A percentile compares a stretch with the other conserved stretches of the same genome.
phyloP scores from a whole-genome alignment of 2,329 filamentous ascomycete species.

The Stachybotrys chartarum region DNA sequence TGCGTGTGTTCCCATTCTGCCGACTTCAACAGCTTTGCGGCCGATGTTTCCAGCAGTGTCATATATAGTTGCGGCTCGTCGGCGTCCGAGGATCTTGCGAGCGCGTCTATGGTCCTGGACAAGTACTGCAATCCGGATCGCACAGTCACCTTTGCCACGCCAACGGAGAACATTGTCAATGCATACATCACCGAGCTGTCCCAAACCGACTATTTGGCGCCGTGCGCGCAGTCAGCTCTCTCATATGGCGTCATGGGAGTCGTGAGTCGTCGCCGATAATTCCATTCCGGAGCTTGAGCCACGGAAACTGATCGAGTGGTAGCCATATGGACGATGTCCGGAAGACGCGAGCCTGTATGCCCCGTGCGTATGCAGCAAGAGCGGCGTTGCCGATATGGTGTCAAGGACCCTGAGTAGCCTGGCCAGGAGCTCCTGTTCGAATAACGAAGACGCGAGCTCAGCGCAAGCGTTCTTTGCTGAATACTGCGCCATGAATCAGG shows the following conservation, averaged over 20 bases:
- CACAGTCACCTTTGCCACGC: slow-evolving; percentile 31
- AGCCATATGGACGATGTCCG: slow-evolving; percentile 24
- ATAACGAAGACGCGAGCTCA: slow-evolving; percentile 36
- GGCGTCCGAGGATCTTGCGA: slow-evolving; percentile 40
- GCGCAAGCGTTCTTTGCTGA: slow-evolving; percentile 43
- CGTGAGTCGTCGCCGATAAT: slow-evolving; percentile 8
- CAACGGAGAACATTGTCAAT: slow-evolving; percentile 31
- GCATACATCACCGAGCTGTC: slow-evolving; percentile 44
- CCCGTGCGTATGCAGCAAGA: slow-evolving; percentile 45
- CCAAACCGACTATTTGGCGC: slow-evolving; percentile 27
- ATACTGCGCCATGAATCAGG: slow-evolving; percentile 43
- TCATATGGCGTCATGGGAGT: slow-evolving; percentile 21
- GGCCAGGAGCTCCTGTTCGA: slow-evolving; percentile 37
- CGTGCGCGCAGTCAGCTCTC: slow-evolving; percentile 25
- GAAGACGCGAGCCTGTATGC: slow-evolving; percentile 33
- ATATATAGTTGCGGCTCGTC: slow-evolving; percentile 35
- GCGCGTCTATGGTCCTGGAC: slow-evolving; percentile 35
- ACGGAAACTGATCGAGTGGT: background rate
- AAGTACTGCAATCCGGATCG: slow-evolving; percentile 41
- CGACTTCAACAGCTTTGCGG: slow-evolving; percentile 29
- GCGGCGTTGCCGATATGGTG: slow-evolving; percentile 35
- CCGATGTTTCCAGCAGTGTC: slow-evolving; percentile 30
- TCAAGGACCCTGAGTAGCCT: slow-evolving; percentile 34
- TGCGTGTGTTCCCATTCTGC: slow-evolving; percentile 46
- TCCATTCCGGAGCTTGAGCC: too few species aligned